phyloP scores from a whole-genome alignment of 2,329 filamentous ascomycete genomes.

The Trichoderma citrinoviride region DNA sequence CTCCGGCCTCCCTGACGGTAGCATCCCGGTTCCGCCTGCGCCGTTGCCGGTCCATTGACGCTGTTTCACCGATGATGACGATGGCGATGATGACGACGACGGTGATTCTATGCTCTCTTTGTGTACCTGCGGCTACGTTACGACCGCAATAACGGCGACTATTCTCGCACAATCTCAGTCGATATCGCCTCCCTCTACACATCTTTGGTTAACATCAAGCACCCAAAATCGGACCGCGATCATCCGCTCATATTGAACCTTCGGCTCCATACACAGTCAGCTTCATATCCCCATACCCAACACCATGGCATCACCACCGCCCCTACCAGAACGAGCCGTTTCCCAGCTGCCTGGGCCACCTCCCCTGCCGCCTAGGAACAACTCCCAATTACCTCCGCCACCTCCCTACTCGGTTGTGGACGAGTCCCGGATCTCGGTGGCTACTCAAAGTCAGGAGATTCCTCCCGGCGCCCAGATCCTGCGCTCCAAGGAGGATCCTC shows the following conservation, averaged over 20 bases:
- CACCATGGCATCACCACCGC: slow-evolving; percentile 16
- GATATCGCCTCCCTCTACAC: neutral
- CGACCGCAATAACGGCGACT: neutral
- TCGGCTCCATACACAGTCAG: neutral
- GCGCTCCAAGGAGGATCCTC: slow-evolving; percentile 39
- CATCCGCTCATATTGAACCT: neutral
- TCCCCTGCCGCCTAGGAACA: slow-evolving; percentile 1
- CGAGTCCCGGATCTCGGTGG: neutral
- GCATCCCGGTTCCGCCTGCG: neutral
- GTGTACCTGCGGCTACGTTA: too few relatives aligned
- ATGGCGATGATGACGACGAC: neutral
- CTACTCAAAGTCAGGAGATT: neutral
- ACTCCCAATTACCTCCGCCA: slow-evolving; percentile 3
- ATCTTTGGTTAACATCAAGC: neutral
- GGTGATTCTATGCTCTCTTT: neutral
- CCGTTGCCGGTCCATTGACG: neutral
- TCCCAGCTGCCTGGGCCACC: neutral
- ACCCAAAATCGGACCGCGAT: neutral
- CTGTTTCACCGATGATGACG: neutral
- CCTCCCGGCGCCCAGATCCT: neutral
- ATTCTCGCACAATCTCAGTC: neutral
- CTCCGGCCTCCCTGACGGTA: neutral
- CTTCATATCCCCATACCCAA: neutral
- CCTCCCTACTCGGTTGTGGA: slow-evolving; percentile 16
- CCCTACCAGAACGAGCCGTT: neutral